These are phyloP conservation scores for Curvularia spicifera DNA, from an alignment of 2,329 filamentous ascomycete species.

Conservation along the genomic window DNA sequence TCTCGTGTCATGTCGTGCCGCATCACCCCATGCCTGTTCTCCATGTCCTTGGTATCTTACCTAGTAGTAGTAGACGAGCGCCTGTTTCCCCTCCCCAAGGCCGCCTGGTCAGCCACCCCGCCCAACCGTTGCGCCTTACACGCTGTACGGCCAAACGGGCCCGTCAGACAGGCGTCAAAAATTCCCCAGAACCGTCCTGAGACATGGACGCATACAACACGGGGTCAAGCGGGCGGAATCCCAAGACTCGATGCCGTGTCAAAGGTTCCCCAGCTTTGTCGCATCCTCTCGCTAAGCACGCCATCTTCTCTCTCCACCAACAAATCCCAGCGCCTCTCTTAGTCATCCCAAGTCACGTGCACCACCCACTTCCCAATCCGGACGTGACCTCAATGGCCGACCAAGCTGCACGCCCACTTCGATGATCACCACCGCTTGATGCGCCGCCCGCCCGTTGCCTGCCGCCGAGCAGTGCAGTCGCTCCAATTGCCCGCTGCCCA, in stretches of 20 bases:
- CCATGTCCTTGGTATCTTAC: not conserved
- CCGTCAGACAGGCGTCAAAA: slow-evolving; percentile 13
- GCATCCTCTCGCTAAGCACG: slow-evolving; percentile 2
- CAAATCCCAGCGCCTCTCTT: not conserved
- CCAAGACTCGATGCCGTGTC: slow-evolving; percentile 12
- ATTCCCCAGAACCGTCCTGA: slow-evolving; percentile 8
- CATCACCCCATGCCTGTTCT: not conserved
- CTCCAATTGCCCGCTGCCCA: slow-evolving; percentile 51
- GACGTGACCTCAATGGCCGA: slow-evolving; percentile 12
- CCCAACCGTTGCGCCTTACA: not conserved
- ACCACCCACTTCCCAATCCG: slow-evolving; percentile 16
- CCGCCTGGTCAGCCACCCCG: not conserved
- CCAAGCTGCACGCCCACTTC: slow-evolving; percentile 21
- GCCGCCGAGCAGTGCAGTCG: slow-evolving; percentile 58
- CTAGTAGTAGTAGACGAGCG: not conserved
- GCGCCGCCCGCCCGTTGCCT: slow-evolving; percentile 57
- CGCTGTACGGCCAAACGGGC: not conserved
- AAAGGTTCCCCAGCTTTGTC: slow-evolving; percentile 17
- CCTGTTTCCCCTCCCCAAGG: not conserved
- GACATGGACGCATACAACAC: slow-evolving; percentile 5
- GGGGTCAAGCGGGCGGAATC: slow-evolving; percentile 7
- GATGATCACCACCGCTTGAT: slow-evolving; percentile 50
- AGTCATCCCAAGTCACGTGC: slow-evolving; percentile 19
- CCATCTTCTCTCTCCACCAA: not conserved
- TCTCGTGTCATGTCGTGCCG: not conserved